Evolutionary conservation across 2,329 filamentous ascomycete species (phyloP), one percentile per base, ranked within the genome.

Genomic region (Helicocarpus griseus): DNA sequence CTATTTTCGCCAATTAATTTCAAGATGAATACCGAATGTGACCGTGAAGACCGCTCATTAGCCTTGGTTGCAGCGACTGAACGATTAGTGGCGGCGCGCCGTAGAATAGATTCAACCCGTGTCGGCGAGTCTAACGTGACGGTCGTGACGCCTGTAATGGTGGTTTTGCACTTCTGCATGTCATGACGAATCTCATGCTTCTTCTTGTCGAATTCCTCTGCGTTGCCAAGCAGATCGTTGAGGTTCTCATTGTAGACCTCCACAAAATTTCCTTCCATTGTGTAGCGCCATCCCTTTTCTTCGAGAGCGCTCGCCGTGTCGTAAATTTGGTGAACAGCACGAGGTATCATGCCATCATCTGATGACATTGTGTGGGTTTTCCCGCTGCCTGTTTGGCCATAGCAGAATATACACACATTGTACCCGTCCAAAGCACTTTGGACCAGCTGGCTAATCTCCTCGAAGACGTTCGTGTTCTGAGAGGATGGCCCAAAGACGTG

Each of bases 181-280:
- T 97, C 91, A 59, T 97, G 93, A 1, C 87, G 82, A 53, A 96
- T 91, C 61, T 95, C 88, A 47, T 91, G 85, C 70, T 88, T 95
- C 70, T 86, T 88, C 71, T 85, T 88, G 56, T 84, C 81, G 48
- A 89, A 77, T 19, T 84, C 78, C 50, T 85, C 83, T 0, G 85
- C 80, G 50, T 78, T 80, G 11, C 84, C 83, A 3, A 98, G 79
- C 13, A 98, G 72, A 66, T 98, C 93, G 65, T 96, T 89, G 56
- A 98, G 78, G 55, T 94, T 93, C 66, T 98, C 93, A 57, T 98
- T 97, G 79, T 98, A 98, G 5, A 98, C 93, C 65, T 98, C 93
- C 13, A 97, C 83, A 63, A 98, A 98, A 51, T 85, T 90, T 5
- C 93, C 93, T 65, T 95, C 87, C 82, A 98, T 95, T 0, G 79